Percentiles rank a stretch among this genome's conserved stretches.
phyloP scores from a whole-genome alignment of 257 asterid genomes.

The Fraxinus excelsior region DNA sequence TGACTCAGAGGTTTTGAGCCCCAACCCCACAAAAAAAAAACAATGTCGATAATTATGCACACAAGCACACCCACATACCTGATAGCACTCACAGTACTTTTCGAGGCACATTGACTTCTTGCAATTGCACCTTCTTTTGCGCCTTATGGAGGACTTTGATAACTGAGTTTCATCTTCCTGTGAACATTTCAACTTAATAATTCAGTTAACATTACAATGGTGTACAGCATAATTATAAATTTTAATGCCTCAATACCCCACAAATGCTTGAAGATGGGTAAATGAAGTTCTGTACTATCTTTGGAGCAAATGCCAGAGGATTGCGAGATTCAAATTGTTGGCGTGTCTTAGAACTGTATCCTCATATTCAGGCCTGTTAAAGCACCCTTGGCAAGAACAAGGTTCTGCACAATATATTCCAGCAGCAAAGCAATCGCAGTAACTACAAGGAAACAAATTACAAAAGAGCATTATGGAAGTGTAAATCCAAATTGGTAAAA shows the following conservation, averaged over 20 bases:
- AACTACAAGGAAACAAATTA: conserved; percentile 50
- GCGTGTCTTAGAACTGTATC: conserved; percentile 54
- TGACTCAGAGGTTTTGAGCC: not conserved
- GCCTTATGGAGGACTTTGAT: conserved; percentile 72
- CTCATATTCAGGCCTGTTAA: conserved; percentile 62
- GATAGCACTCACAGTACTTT: conserved; percentile 87
- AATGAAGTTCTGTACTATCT: conserved; percentile 41
- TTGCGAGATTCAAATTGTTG: conserved; percentile 63
- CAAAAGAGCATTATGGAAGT: conserved; percentile 13
- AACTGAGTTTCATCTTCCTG: conserved; percentile 51
- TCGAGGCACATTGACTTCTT: conserved; percentile 82
- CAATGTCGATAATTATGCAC: conserved; percentile 1
- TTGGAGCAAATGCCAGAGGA: conserved; percentile 79
- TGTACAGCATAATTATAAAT: conserved; percentile 4
- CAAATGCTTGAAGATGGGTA: conserved; percentile 41
- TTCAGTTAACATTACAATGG: conserved; percentile 20
- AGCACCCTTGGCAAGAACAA: conserved; percentile 79
- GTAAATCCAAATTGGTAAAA: conserved; percentile 17
- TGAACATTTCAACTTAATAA: conserved; percentile 13
- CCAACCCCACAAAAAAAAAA: not conserved
- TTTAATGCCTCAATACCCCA: conserved; percentile 40
- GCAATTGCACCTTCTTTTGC: conserved; percentile 84
- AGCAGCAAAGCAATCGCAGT: conserved; percentile 84
- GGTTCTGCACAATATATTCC: conserved; percentile 65
- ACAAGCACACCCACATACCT: conserved; percentile 43